Conservation (phyloP, 2,329 filamentous ascomycete species). For the Teratosphaeria zuluensis region DNA sequence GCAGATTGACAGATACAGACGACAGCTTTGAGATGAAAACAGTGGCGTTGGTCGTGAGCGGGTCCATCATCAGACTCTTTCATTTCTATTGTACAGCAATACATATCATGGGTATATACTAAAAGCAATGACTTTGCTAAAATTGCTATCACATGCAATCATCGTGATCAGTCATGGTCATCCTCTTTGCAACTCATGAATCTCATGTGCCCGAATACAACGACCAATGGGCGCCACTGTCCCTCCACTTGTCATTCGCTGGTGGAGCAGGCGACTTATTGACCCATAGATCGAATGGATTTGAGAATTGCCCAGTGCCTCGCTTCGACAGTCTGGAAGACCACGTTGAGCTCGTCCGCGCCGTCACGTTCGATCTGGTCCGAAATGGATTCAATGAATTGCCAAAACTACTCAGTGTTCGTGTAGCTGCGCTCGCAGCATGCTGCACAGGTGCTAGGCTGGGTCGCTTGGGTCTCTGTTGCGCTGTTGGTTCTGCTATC, state of each 20-base stretch:
- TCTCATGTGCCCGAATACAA: neutral
- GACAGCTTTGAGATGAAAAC: neutral
- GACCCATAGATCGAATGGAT: constrained; percentile 7
- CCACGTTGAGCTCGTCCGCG: constrained; percentile 2
- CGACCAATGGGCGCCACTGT: neutral
- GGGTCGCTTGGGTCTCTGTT: constrained; percentile 2
- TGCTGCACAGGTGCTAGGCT: constrained; percentile 9
- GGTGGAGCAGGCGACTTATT: neutral
- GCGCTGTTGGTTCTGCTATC: neutral
- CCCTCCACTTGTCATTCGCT: neutral
- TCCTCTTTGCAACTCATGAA: neutral
- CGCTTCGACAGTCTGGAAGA: constrained; percentile 2
- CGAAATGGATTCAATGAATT: constrained; percentile 8
- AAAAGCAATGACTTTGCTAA: neutral
- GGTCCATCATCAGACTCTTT: neutral
- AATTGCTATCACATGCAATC: neutral
- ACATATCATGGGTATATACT: neutral
- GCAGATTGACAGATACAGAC: neutral
- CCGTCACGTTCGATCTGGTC: neutral
- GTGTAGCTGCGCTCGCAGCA: constrained; percentile 7
- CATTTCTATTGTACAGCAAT: neutral
- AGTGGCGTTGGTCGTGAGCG: neutral
- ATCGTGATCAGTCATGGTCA: neutral
- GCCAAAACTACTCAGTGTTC: constrained; percentile 10
- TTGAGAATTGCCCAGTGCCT: constrained; percentile 4